phyloP scores from a whole-genome alignment of 495 filamentous ascomycete genomes.

The Aspergillus coremiiformis region DNA sequence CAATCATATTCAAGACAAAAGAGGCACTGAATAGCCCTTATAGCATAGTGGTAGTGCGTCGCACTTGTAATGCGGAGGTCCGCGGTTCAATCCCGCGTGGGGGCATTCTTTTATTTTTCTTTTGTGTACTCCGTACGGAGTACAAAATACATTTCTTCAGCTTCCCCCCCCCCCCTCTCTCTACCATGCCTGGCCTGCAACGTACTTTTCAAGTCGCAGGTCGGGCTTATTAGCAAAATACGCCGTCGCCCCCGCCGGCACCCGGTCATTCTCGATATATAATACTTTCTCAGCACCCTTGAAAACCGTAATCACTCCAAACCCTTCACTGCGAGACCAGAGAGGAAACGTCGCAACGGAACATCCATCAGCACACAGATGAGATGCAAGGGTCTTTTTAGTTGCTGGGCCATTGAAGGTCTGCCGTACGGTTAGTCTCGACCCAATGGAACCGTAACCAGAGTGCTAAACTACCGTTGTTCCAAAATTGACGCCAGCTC shows the following conservation, averaged over 20 bases:
- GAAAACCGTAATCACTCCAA: slow-evolving; percentile 1
- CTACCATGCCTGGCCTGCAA: background rate
- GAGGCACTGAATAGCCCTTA: too few species aligned
- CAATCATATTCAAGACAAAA: too few species aligned
- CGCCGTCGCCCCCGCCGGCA: background rate
- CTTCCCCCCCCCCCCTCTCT: slow-evolving; percentile 25
- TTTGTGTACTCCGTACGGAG: too few species aligned
- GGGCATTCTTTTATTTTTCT: too few species aligned
- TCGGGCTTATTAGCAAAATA: slow-evolving; percentile 4
- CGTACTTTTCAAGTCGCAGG: background rate
- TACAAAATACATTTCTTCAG: too few species aligned
- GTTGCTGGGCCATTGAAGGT: slow-evolving; percentile 2
- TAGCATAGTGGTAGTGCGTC: too few species aligned
- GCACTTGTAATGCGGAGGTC: too few species aligned
- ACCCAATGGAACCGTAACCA: background rate
- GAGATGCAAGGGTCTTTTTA: slow-evolving; percentile 1
- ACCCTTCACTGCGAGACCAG: slow-evolving; percentile 4
- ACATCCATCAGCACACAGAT: background rate
- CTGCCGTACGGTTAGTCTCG: background rate
- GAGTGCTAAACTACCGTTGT: background rate
- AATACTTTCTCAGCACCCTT: background rate
- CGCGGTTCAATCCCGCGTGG: too few species aligned
- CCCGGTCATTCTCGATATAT: slow-evolving; percentile 6
- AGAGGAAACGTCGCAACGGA: background rate
- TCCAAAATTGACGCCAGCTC: background rate